phyloP scores from a whole-genome alignment of 176 grass and related monocot genomes.

The Raddia distichophylla region DNA sequence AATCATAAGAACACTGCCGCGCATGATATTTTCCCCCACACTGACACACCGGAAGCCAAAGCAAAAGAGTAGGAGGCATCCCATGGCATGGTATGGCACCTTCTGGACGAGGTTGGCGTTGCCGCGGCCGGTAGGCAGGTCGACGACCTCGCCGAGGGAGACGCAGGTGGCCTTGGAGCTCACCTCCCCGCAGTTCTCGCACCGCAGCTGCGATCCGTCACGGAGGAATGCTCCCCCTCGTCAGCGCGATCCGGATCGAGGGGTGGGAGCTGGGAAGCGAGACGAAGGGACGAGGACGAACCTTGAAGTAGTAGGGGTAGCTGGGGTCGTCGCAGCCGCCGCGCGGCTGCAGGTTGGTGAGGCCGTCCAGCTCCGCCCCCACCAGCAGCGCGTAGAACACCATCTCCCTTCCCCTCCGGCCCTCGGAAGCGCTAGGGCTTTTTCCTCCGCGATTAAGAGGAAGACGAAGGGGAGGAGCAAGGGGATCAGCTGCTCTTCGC shows the following conservation, averaged over 20 bases:
- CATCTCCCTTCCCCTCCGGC: constrained; percentile 44
- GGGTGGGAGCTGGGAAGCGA: background rate
- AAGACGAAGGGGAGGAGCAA: background rate
- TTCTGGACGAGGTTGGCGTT: constrained; percentile 84
- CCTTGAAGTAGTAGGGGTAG: constrained; percentile 90
- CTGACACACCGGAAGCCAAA: background rate
- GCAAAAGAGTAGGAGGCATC: background rate
- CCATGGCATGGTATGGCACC: constrained; percentile 40
- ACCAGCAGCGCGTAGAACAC: constrained; percentile 66
- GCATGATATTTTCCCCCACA: background rate
- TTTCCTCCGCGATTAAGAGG: constrained; percentile 24
- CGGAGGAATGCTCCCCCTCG: background rate
- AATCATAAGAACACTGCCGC: background rate
- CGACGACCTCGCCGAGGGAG: constrained; percentile 57
- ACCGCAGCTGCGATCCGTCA: constrained; percentile 61
- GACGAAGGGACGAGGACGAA: background rate
- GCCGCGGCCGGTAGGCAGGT: constrained; percentile 60
- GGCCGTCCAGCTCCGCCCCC: constrained; percentile 76
- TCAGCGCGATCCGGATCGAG: constrained; percentile 22
- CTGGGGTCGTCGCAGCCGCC: constrained; percentile 74
- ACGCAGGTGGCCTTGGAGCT: constrained; percentile 76
- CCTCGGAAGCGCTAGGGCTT: constrained; percentile 41
- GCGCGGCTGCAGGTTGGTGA: constrained; percentile 71
- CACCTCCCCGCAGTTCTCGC: constrained; percentile 82
- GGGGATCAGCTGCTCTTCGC: background rate